A percentile compares a stretch with the other conserved stretches of the same genome.
Evolutionary conservation across 1,284 basidiomycete genomes (phyloP).

Genomic region (Cystobasidium slooffiae): DNA sequence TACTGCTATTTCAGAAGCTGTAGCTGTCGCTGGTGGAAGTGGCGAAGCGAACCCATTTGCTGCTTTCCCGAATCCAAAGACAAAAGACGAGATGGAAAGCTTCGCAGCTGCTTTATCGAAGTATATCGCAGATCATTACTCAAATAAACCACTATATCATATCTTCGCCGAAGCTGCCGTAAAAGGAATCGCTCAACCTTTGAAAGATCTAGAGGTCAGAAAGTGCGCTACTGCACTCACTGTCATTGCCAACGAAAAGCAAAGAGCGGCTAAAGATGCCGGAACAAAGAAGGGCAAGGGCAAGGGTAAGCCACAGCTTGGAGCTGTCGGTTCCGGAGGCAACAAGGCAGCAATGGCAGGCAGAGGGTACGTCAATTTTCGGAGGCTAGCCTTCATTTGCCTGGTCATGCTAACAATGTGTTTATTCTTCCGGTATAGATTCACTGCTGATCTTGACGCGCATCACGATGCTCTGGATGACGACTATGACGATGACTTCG

Average conservation of each 20-base stretch:
- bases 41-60: conserved; percentile 60
- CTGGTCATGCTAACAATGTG: not conserved
- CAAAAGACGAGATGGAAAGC: conserved; percentile 79
- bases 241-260: conserved; percentile 88
- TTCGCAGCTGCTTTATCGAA: conserved; percentile 75
- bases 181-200: conserved; percentile 70
- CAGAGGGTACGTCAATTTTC: no score
- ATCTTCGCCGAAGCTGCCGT: conserved; percentile 80
- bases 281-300: conserved; percentile 83
- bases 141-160: conserved; percentile 77
- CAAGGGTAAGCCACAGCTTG: conserved; percentile 46
- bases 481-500: conserved; percentile 50
- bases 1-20: conserved; percentile 55
- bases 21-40: not conserved
- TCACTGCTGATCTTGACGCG: conserved; percentile 47
- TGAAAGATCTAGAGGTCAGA: conserved; percentile 84
- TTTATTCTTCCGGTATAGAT: not conserved
- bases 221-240: conserved; percentile 81
- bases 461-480: conserved; percentile 52
- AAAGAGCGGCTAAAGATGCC: conserved; percentile 78
- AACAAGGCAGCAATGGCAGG: conserved; percentile 41
- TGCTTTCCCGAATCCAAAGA: conserved; percentile 73
- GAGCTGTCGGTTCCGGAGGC: conserved; percentile 32
- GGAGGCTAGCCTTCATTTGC: no score
- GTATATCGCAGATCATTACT: conserved; percentile 73